Base-by-base conservation (phyloP, 306 rosid species). In the Delonix regia region DNA sequence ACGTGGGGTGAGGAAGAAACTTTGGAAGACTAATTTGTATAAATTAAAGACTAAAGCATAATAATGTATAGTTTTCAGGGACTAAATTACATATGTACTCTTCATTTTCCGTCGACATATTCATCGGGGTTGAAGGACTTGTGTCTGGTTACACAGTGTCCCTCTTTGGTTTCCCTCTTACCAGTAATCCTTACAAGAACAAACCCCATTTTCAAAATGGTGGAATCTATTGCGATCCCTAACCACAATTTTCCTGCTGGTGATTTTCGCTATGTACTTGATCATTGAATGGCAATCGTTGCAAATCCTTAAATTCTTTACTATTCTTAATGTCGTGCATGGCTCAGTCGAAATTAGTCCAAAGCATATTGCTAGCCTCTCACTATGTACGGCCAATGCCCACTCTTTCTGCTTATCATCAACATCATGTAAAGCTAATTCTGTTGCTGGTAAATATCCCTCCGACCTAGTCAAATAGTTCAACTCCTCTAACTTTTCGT, bases 181-280 rank as follows among this genome's bases (percentile, higher is more conserved):
- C 90, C 90, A 87, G 47, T 82, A 84, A 79, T 82, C 81, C 56
- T 60, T 82, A 69, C 85, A 87, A 62, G 90, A 84, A 69, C 88
- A 84, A 60, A 64, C 66, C 19, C 86, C 90, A 41, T 84, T 76
- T 77, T 87, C 88, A 78, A 87, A 87, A 76, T 84, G 88, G 81
- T 87, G 90, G 76, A 82, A 87, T 66, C 88, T 84, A 48, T 69
- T 80, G n/a, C 90, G 86, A 79, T 87, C 88, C 72, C 90, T 82
- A 15, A 84, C 85, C 47, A 87, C 79, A 39, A 84, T 82, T 75
- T 80, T 84, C 62, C 88, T 48, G 34, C 56, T 48, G 11, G 83
- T 84, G 51, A 84, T 55, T 75, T 82, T 79, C 15, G 86, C 80
- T 28, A 82, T 56, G 30, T 82, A 68, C 80, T 84, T 84, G 81